A percentile compares a stretch with the other conserved stretches of the same genome.
phyloP scores from a whole-genome alignment of 768 basidiomycete species.

The Pleurotus djamor region DNA sequence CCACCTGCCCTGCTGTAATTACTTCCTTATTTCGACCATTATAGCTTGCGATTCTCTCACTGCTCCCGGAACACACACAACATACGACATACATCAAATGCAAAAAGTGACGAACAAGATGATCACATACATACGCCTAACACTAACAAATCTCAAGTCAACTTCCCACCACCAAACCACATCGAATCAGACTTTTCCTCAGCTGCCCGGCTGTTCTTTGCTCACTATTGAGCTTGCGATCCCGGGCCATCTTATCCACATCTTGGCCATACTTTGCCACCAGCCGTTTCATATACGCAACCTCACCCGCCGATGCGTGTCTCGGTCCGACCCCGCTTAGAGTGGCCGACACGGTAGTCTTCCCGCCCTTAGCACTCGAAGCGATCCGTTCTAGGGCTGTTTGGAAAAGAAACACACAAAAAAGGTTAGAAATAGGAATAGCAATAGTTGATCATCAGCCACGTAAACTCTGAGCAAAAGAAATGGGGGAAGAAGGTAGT shows the following conservation, averaged over 20 bases:
- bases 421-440: too few relatives aligned
- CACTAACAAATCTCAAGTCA: not conserved
- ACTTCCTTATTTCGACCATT: not conserved
- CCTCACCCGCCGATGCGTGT: constrained; percentile 69
- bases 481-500: not conserved
- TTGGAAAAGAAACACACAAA: too few relatives aligned
- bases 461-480: too few relatives aligned
- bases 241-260: constrained; percentile 72
- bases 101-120: too few relatives aligned
- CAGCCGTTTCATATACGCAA: constrained; percentile 61
- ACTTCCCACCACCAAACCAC: constrained; percentile 30
- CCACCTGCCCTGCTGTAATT: not conserved
- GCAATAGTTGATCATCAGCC: too few relatives aligned
- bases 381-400: constrained; percentile 69
- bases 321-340: constrained; percentile 47
- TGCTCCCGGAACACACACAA: not conserved
- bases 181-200: constrained; percentile 55
- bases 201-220: constrained; percentile 87
- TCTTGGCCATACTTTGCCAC: constrained; percentile 71
- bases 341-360: constrained; percentile 34
- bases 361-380: constrained; percentile 25
- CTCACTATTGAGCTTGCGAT: constrained; percentile 75
- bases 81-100: too few relatives aligned
- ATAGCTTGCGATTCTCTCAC: not conserved
- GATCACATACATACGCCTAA: not conserved